Evolutionary conservation across 768 basidiomycete species (phyloP), one percentile per base, ranked within the genome.

Genomic region (Tricholoma bakamatsutake): DNA sequence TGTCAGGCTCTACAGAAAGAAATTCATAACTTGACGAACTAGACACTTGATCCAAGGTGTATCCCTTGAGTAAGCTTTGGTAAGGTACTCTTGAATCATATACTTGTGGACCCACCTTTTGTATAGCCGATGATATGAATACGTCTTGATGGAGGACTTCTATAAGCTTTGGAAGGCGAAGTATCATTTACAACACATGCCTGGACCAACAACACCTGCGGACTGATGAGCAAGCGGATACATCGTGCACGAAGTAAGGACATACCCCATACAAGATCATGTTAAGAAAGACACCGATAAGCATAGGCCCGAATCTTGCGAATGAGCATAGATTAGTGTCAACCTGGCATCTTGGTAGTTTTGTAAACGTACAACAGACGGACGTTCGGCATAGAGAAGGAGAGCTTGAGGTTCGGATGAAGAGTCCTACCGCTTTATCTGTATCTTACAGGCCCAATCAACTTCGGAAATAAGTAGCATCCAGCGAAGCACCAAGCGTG

Each of bases 91-190:
- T n/a, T 27, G 30, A 18, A 42, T 17, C 39, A 9, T 30, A 33
- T 49, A 30, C 33, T 8, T 42, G 15, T 17, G 4, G 1, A 18
- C 60, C 50, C 30, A 73, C 73, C 56, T 70, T 56, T 64, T 71
- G 60, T 68, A 74, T n/a, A 64, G 61, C 57, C 67, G 70, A 57
- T 67, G 73, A 61, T 75, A 75, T 15, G 64, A 61, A 49, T 72
- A 71, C 7, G 55, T 60, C 73, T 24, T 75, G 54, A 8, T 2
- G 3, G 15, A 13, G 17, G 5, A 45, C 5, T 8, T 2, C 4
- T 31, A 8, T 45, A 50, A 10, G 34, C 9, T 15, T 6, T 11
- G 15, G 35, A 9, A 15, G 45, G 10, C 15, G 30, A 11, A 9
- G 40, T 5, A 37, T n/a, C n/a, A 13, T 12, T 21, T 8, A 31